Evolutionary conservation across 2,329 filamentous ascomycete genomes (phyloP), one percentile per base, ranked within the genome.

Genomic region (Tolypocladium tropicale): DNA sequence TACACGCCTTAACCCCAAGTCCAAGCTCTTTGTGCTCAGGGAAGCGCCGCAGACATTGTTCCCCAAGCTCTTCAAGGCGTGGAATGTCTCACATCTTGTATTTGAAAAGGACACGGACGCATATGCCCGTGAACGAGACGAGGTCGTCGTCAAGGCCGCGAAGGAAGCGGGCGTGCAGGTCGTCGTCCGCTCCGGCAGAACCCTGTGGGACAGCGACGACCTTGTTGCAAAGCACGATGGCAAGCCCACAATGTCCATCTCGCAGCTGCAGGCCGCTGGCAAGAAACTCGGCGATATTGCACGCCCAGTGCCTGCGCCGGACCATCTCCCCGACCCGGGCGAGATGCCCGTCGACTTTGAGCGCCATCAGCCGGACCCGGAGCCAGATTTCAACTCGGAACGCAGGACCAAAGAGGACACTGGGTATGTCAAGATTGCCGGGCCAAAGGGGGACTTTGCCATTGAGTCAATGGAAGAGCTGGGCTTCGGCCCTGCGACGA

Each of bases 51-150:
- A 87, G 64, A 89, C 83, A 0, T 68, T 90, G 1, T 76, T 91
- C 3, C 83, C 84, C 1, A 89, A 89, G 68, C 72, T 91, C 1
- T 88, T 90, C 76, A 82, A 83, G 62, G 78, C 80, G 21, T 92
- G 88, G 88, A 78, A 80, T 2, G 82, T 89, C 30, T 88, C 86
- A 0, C 88, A 91, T 69, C 70, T 91, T 6, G 87, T 90, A 0
- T 91, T 90, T 62, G 88, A 92, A 67, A 88, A 86, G 64, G 88
- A 91, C 63, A 89, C 86, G 0, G 88, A 92, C 72, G 76, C 84
- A 0, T 91, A 91, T 70, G 86, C 76, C 5, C 76, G 80, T 18
- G 78, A 83, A 43, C 72, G 88, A 53, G 88, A 92, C 68, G 75
- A 74, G 1, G 71, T 74, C 21, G 78, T 92, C 12, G 70, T 77